Evolutionary conservation across 352 stramenopile genomes (phyloP).

Genomic region (Pythium plurisporium): DNA sequence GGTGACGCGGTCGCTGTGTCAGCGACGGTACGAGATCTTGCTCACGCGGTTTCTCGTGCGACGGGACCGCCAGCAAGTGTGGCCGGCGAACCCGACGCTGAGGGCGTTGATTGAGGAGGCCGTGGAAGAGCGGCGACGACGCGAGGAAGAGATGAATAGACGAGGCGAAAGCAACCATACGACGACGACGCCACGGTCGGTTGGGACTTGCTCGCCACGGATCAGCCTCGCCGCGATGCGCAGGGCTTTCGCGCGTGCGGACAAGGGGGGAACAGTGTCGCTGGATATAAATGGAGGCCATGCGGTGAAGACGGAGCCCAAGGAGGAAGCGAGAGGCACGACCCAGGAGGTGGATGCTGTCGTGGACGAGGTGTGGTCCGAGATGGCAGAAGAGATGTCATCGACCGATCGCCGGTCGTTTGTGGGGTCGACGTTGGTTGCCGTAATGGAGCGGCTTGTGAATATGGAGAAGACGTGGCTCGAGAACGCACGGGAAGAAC

Average conservation of each 20-base stretch:
- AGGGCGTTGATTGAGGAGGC: not conserved
- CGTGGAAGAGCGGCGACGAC: not conserved
- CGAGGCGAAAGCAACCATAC: not conserved
- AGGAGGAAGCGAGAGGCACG: not conserved
- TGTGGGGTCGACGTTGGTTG: constrained; percentile 6
- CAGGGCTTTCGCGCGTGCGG: too few relatives aligned
- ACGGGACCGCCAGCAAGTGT: not conserved
- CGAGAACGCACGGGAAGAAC: constrained; percentile 7
- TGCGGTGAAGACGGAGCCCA: too few relatives aligned
- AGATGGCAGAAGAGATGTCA: not conserved
- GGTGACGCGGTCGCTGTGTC: not conserved
- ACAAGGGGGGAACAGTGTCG: too few relatives aligned
- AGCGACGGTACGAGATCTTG: constrained; percentile 13
- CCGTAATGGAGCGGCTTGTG: constrained; percentile 1
- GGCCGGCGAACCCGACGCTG: not conserved
- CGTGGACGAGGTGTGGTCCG: not conserved
- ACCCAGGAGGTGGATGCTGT: not conserved
- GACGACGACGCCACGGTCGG: not conserved
- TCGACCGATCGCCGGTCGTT: not conserved
- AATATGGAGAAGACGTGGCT: constrained; percentile 11
- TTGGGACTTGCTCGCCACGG: too few relatives aligned
- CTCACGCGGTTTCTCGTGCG: not conserved
- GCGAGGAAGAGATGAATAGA: not conserved
- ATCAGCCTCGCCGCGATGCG: too few relatives aligned
- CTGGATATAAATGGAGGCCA: too few relatives aligned